Conservation (phyloP, 2,329 filamentous ascomycete genomes). For the Ilyonectria destructans region DNA sequence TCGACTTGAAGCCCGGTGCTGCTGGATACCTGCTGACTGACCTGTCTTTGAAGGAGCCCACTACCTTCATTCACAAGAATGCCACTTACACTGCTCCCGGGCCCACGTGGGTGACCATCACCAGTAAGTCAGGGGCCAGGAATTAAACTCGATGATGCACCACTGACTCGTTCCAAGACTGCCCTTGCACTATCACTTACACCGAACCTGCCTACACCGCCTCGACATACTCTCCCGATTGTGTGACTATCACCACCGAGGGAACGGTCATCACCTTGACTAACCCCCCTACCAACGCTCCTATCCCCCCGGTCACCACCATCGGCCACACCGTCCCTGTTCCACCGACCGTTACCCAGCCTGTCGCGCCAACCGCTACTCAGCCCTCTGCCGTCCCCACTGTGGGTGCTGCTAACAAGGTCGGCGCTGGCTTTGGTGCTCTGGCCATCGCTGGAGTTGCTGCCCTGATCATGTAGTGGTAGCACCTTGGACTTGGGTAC, state of each 20-base stretch:
- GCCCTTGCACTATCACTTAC: constrained; percentile 63
- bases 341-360: constrained; percentile 24
- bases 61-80: constrained; percentile 58
- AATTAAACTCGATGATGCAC: not conserved
- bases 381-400: constrained; percentile 50
- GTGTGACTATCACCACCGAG: constrained; percentile 18
- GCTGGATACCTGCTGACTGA: not conserved
- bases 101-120: constrained; percentile 62
- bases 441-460: constrained; percentile 58
- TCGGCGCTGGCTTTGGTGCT: constrained; percentile 55
- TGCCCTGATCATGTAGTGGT: constrained; percentile 55
- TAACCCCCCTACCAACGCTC: constrained; percentile 24
- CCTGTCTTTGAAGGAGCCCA: constrained; percentile 41
- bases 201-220: constrained; percentile 23
- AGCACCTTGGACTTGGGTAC: not conserved
- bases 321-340: constrained; percentile 30
- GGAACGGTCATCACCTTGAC: constrained; percentile 18
- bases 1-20: not conserved
- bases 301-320: constrained; percentile 16
- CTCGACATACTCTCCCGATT: constrained; percentile 19
- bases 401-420: constrained; percentile 58
- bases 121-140: constrained; percentile 53
- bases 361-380: constrained; percentile 26
- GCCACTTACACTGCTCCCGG: constrained; percentile 62
- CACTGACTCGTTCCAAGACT: constrained; percentile 57